These are phyloP conservation scores for Apiotrichum gracile DNA, from an alignment of 1,284 basidiomycete species.

Conservation along the genomic window DNA sequence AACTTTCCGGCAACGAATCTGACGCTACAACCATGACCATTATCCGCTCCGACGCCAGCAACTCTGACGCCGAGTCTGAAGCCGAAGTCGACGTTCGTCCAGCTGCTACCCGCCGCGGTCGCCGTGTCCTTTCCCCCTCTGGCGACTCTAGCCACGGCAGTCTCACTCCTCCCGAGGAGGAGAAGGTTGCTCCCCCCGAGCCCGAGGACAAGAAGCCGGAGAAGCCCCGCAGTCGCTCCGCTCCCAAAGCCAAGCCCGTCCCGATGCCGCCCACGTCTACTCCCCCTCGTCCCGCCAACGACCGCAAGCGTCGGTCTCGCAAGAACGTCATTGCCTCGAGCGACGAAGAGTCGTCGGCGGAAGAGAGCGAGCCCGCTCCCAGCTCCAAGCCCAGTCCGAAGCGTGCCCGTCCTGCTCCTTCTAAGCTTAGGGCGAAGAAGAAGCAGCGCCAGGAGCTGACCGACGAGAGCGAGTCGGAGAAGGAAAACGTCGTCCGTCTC, in stretches of 20 bases:
- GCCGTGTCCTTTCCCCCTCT: slow-evolving; percentile 9
- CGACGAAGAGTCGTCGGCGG: slow-evolving; percentile 9
- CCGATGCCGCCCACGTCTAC: background rate
- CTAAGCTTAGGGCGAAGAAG: slow-evolving; percentile 1
- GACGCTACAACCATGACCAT: slow-evolving; percentile 36
- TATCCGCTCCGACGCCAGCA: slow-evolving; percentile 21
- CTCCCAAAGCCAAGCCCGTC: background rate
- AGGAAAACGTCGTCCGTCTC: background rate
- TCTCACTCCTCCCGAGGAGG: background rate
- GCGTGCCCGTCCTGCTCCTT: background rate
- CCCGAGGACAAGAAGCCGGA: background rate
- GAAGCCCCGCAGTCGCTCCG: too few relatives aligned
- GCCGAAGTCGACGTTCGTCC: slow-evolving; percentile 8
- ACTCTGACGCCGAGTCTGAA: slow-evolving; percentile 13
- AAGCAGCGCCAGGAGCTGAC: background rate
- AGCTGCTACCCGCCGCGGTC: slow-evolving; percentile 4
- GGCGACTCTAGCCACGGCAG: slow-evolving; percentile 2
- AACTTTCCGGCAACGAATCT: slow-evolving; percentile 23
- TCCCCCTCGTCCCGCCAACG: background rate
- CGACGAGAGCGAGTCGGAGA: slow-evolving; percentile 4
- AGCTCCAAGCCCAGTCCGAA: background rate
- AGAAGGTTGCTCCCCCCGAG: background rate
- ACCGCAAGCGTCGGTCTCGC: slow-evolving; percentile 12
- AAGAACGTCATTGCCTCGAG: slow-evolving; percentile 17
- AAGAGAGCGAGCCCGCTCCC: background rate